phyloP scores from a whole-genome alignment of 306 rosid genomes.

The barrel medic (Medicago truncatula) region DNA sequence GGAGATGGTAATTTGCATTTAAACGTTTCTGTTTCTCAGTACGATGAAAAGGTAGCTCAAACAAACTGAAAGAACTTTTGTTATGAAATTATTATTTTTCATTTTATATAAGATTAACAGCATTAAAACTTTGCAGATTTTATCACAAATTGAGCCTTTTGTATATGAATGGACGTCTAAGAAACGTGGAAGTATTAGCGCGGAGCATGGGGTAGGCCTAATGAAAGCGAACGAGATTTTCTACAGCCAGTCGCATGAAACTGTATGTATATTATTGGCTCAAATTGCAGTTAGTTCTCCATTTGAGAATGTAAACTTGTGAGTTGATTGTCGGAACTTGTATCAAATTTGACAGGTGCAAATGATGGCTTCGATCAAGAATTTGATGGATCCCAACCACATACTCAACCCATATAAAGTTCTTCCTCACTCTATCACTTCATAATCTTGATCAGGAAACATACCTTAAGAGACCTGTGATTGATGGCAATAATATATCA shows the following conservation, averaged over 20 bases:
- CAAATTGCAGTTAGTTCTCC: constrained; percentile 9
- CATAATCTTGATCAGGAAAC: constrained; percentile 46
- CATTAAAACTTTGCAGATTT: constrained; percentile 57
- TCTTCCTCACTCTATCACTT: constrained; percentile 64
- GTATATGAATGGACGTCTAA: constrained; percentile 96
- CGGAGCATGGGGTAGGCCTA: constrained; percentile 93
- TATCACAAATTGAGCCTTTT: constrained; percentile 86
- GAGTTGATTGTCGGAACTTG: constrained; percentile 17
- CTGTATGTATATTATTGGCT: constrained; percentile 58
- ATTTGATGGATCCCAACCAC: constrained; percentile 79
- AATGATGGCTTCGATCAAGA: constrained; percentile 87
- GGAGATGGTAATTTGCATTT: constrained; percentile 97
- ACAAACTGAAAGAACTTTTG: constrained; percentile 22
- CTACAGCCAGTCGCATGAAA: constrained; percentile 76
- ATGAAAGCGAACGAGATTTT: constrained; percentile 88
- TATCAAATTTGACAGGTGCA: constrained; percentile 65
- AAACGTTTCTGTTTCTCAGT: constrained; percentile 75
- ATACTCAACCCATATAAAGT: constrained; percentile 97
- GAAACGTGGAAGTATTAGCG: constrained; percentile 87
- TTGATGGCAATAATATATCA: not conserved
- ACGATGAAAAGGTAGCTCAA: constrained; percentile 68
- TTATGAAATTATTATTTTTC: not conserved
- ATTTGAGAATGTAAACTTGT: constrained; percentile 24
- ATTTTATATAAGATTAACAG: constrained; percentile 23
- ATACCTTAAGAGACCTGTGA: constrained; percentile 1